Percentiles rank a stretch among this genome's conserved stretches.
Conservation (phyloP, 352 stramenopile genomes). For the Phytophthora fragariaefolia region DNA sequence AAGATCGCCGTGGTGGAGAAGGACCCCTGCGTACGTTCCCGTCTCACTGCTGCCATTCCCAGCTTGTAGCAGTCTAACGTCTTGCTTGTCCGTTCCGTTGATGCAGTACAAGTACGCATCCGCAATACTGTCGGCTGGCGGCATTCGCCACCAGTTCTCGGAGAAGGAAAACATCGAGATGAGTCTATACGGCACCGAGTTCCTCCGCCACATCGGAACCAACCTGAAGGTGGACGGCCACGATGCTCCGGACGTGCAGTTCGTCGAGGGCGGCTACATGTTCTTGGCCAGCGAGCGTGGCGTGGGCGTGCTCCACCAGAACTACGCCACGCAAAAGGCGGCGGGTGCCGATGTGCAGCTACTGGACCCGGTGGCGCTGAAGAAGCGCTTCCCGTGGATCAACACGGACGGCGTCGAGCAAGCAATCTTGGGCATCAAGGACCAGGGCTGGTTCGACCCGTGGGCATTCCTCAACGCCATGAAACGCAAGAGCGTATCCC, state of each 20-base stretch:
- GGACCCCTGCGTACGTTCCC: constrained; percentile 58
- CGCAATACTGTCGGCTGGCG: constrained; percentile 74
- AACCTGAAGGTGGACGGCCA: constrained; percentile 59
- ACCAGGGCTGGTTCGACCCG: constrained; percentile 88
- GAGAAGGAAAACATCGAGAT: constrained; percentile 77
- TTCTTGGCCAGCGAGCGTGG: constrained; percentile 81
- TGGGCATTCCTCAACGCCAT: constrained; percentile 82
- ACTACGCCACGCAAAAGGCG: constrained; percentile 56
- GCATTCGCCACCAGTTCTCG: constrained; percentile 88
- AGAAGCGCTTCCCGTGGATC: constrained; percentile 80
- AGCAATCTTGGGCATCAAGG: constrained; percentile 66
- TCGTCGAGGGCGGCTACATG: constrained; percentile 83
- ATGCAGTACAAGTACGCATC: constrained; percentile 86
- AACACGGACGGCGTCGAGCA: constrained; percentile 64
- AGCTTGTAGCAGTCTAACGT: constrained; percentile 6
- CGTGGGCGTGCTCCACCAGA: constrained; percentile 55
- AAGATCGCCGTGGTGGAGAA: constrained; percentile 81
- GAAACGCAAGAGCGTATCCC: constrained; percentile 71
- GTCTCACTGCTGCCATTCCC: background rate
- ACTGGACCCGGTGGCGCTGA: constrained; percentile 57
- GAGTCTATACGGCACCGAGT: constrained; percentile 84
- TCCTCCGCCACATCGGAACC: constrained; percentile 56
- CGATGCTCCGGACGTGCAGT: constrained; percentile 77
- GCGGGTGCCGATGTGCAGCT: constrained; percentile 60
- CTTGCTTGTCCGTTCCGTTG: background rate